Conservation (phyloP, 2,329 filamentous ascomycete genomes). For the Xylaria sp. region DNA sequence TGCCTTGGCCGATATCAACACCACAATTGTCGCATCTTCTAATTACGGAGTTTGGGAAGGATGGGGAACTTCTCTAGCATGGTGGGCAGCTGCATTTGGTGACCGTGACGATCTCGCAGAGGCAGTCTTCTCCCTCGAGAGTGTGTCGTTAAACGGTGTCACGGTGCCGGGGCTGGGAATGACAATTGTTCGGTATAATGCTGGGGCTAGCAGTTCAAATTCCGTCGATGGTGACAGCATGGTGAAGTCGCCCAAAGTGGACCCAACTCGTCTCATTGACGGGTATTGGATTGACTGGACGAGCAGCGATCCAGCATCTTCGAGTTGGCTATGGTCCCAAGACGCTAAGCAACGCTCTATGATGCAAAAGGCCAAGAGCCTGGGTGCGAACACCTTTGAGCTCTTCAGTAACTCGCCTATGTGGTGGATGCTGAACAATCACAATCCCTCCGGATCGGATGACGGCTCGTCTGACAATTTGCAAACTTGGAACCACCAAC, state of each 20-base stretch:
- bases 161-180: constrained; percentile 55
- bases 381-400: constrained; percentile 53
- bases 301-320: constrained; percentile 50
- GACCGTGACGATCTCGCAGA: constrained; percentile 55
- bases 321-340: constrained; percentile 55
- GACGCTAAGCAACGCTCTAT: constrained; percentile 55
- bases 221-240: constrained; percentile 50
- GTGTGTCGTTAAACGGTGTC: constrained; percentile 46
- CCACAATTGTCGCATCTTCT: constrained; percentile 48
- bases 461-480: constrained; percentile 54
- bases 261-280: constrained; percentile 51
- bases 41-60: constrained; percentile 58
- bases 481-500: constrained; percentile 52
- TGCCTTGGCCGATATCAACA: constrained; percentile 46
- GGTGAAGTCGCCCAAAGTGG: constrained; percentile 52
- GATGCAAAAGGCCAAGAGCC: constrained; percentile 52
- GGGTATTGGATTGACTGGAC: constrained; percentile 56
- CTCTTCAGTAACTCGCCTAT: constrained; percentile 61
- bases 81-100: constrained; percentile 58
- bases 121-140: constrained; percentile 54
- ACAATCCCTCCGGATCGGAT: constrained; percentile 55
- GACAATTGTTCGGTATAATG: constrained; percentile 58
- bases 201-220: constrained; percentile 55
- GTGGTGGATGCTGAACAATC: constrained; percentile 59
- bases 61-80: constrained; percentile 57